These are phyloP conservation scores for Murraya koenigii DNA, from an alignment of 345 rosid genomes.

Conservation along the genomic window DNA sequence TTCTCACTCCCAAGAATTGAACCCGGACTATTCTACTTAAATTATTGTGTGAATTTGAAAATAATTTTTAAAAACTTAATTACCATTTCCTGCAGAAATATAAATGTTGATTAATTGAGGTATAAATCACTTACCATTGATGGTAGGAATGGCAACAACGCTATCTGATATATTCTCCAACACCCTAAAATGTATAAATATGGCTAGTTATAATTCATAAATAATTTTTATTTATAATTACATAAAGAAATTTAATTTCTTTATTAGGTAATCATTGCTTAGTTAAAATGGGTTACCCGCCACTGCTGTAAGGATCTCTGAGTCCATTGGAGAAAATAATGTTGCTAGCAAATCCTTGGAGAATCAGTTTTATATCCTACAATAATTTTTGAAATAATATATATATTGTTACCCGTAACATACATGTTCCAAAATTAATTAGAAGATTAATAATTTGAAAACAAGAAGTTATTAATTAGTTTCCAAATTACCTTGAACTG, in stretches of 20 bases:
- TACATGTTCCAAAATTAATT: not conserved
- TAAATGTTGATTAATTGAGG: not conserved
- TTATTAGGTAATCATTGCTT: no score
- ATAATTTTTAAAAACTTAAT: not conserved
- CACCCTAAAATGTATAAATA: conserved; percentile 21
- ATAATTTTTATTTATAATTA: not conserved
- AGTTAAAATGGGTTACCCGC: conserved; percentile 27
- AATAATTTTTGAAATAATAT: not conserved
- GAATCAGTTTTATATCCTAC: conserved; percentile 40
- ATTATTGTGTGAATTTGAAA: not conserved
- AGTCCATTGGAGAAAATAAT: conserved; percentile 49
- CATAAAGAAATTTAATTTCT: not conserved
- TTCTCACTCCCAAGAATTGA: no score
- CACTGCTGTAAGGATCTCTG: conserved; percentile 43
- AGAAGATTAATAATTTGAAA: not conserved
- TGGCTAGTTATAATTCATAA: not conserved
- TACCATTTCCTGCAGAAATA: not conserved
- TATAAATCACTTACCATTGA: conserved; percentile 25
- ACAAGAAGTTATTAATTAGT: no score
- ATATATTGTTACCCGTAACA: no score
- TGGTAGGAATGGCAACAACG: conserved; percentile 32
- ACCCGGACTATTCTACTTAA: no score
- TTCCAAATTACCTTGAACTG: not conserved
- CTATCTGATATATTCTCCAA: conserved; percentile 39
- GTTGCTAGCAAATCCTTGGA: conserved; percentile 40